Evolutionary conservation across 345 rosid species (phyloP), one percentile per base, ranked within the genome.

Genomic region (Brassica juncea): DNA sequence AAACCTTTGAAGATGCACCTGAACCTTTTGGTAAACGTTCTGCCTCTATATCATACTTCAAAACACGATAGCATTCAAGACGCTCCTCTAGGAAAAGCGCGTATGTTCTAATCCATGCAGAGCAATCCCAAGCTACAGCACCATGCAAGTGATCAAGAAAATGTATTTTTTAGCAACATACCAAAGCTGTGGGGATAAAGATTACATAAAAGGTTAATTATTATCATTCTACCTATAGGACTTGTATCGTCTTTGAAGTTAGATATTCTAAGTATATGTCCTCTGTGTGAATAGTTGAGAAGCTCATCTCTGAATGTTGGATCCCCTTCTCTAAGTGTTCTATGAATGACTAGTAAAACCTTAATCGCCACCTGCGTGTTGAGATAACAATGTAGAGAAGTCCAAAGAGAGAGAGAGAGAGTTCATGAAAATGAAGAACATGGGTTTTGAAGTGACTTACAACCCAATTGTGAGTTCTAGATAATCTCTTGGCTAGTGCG

Each of bases 171-270:
- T 19, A 19, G 32, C 34, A 15, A 32, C 73, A 44, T 1, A 59
- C 25, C 25, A 25, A 62, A 23, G 25, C 25, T 23, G 25, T 23
- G 25, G 25, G 25, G 25, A 23, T 23, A 23, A 23, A 23, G 25
- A 23, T 23, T 23, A 23, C 25, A 23, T 23, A 23, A 23, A 23
- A 59, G 28, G 57, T 60, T 16, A 2, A 59, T 58, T 6, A 60
- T 61, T 19, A 5, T 62, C n/a, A 78, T 11, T 42, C 85, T 60
- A 95, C 99, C 99, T 37, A 86, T 88, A 70, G 99, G 92, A 84
- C 97, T 88, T 65, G 99, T 93, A 82, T 95, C 98, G 68, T 95
- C 99, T 85, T 91, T 95, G 84, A 95, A 95, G 87, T 95, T 97
- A 27, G 97, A 83, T 90, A 95, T 91, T 74, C 90, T 87, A 23